Evolutionary conservation across 257 asterid species (phyloP).

Genomic region (Catharanthus roseus): DNA sequence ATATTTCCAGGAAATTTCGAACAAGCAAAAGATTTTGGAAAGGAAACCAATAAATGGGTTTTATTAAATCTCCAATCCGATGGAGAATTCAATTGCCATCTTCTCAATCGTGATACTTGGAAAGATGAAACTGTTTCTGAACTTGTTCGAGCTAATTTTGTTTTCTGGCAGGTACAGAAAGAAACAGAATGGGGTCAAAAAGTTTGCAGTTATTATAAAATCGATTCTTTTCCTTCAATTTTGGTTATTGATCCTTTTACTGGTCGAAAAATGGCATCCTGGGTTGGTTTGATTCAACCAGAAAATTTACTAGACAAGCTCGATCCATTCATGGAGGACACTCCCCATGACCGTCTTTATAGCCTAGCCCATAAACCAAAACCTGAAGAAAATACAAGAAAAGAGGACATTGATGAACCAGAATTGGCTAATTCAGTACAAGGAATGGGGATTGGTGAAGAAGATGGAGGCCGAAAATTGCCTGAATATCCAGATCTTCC

Average conservation of each 20-base stretch:
- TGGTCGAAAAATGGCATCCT: constrained; percentile 54
- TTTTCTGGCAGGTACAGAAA: constrained; percentile 45
- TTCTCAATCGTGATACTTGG: constrained; percentile 32
- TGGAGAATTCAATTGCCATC: neutral
- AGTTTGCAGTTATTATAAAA: constrained; percentile 65
- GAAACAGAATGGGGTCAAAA: constrained; percentile 80
- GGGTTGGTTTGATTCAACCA: neutral
- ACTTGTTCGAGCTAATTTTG: constrained; percentile 69
- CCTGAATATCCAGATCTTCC: constrained; percentile 70
- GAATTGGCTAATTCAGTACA: too few relatives aligned
- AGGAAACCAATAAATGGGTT: neutral
- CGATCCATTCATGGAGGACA: constrained; percentile 68
- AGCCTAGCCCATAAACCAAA: constrained; percentile 55
- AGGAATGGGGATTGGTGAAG: too few relatives aligned
- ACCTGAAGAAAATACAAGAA: constrained; percentile 77
- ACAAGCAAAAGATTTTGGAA: neutral
- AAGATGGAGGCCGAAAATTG: constrained; percentile 19
- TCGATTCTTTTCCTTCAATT: constrained; percentile 60
- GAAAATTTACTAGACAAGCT: constrained; percentile 43
- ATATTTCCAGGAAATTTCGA: neutral
- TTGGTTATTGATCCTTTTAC: constrained; percentile 78
- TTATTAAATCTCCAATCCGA: neutral
- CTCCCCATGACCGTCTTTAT: constrained; percentile 71
- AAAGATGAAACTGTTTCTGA: constrained; percentile 88
- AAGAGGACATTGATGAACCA: too few relatives aligned